Evolutionary conservation across 2,329 filamentous ascomycete genomes (phyloP), one percentile per base, ranked within the genome.

Genomic region (Clarireedia homoeocarpa): DNA sequence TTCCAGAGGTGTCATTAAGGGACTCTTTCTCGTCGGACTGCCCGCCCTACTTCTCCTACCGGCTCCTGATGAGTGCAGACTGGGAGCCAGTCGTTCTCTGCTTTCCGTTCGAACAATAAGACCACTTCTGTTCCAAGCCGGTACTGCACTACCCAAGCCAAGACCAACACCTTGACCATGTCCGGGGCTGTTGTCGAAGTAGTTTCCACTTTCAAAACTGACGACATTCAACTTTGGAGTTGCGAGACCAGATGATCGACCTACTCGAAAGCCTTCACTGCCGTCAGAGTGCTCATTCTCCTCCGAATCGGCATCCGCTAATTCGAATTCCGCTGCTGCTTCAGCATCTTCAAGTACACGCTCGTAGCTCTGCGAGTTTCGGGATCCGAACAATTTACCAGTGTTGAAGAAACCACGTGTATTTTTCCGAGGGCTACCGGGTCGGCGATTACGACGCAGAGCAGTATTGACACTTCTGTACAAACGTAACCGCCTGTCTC

Each of bases 41-140:
- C 72, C 72, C 9, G 73, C 65, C 59, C 75, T 69, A 56, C 70
- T 71, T 59, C 68, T 74, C 69, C 81, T 71, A 24, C 81, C 81
- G 1, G 79, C 79, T 50, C 75, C 78, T 59, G 81, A 69, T 72
- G 79, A 76, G 56, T 79, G 77, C 24, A 78, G 62, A 7, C 74
- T 79, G 14, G 81, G 68, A 17, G 80, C 77, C 39, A 96, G 72
- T 57, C 89, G 79, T 68, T 97, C 94, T 53, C 90, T 78, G 68
- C 90, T 95, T 68, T 96, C 92, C 0, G 89, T 95, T 62, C 92
- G 77, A 2, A 90, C 81, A 53, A 89, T 84, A 61, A 96, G 70
- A 1, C 91, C 91, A 48, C 81, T 84, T 40, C 90, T 74, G 62
- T 85, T 81, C 66, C 85, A 76, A 5, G 77, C 76, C 23, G 59